A percentile compares a stretch with the other conserved stretches of the same genome.
phyloP scores from a whole-genome alignment of 768 basidiomycete genomes.

The Russula lepida region DNA sequence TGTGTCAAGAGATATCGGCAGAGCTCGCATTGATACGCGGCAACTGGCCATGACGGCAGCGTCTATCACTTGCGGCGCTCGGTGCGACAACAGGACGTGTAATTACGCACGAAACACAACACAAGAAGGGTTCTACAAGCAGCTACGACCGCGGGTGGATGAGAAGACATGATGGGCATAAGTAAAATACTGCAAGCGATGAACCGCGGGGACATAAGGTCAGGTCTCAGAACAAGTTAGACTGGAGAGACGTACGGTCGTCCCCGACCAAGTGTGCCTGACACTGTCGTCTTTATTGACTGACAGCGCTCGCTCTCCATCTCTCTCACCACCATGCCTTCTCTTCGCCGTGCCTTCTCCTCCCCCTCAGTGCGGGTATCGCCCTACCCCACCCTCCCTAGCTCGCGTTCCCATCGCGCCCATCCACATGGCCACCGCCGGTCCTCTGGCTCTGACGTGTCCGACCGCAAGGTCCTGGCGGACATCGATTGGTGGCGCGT shows the following conservation, averaged over 20 bases:
- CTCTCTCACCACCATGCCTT: constrained; percentile 49
- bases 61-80: neutral
- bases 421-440: constrained; percentile 39
- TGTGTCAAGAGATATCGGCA: neutral
- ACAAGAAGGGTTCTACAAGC: neutral
- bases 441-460: constrained; percentile 59
- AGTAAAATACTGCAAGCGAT: neutral
- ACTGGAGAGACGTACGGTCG: neutral
- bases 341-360: constrained; percentile 71
- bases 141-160: neutral
- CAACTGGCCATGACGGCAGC: neutral
- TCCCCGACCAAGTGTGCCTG: neutral
- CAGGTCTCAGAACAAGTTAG: neutral
- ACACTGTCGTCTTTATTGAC: neutral
- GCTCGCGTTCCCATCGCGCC: constrained; percentile 27
- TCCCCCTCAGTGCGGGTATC: constrained; percentile 60
- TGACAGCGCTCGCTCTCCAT: constrained; percentile 23
- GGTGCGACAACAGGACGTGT: neutral
- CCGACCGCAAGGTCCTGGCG: constrained; percentile 61
- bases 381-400: constrained; percentile 45
- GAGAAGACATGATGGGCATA: neutral
- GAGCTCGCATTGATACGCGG: neutral
- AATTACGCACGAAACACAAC: constrained; percentile 1
- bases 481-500: constrained; percentile 89
- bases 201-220: neutral